phyloP scores from a whole-genome alignment of 441 rosid species.

The Isatis lusitanica region DNA sequence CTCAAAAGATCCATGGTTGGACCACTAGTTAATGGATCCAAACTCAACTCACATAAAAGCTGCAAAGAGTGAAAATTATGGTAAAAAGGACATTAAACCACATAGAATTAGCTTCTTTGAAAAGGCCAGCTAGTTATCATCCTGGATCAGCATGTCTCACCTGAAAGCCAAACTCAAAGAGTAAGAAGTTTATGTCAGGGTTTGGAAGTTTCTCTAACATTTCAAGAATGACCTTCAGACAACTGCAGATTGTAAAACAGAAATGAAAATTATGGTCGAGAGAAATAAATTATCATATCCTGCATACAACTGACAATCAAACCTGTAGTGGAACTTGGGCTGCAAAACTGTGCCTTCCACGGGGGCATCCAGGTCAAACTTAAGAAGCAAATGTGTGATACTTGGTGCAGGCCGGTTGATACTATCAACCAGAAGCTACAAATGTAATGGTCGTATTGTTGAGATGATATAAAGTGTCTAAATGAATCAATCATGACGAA shows the following conservation, averaged over 20 bases:
- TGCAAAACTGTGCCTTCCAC: slow-evolving; percentile 84
- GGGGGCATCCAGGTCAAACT: slow-evolving; percentile 79
- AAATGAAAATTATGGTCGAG: slow-evolving; percentile 18
- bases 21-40: slow-evolving; percentile 83
- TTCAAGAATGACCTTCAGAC: slow-evolving; percentile 94
- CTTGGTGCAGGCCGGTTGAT: slow-evolving; percentile 91
- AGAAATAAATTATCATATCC: slow-evolving; percentile 1
- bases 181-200: slow-evolving; percentile 77
- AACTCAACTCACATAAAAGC: slow-evolving; percentile 84
- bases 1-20: slow-evolving; percentile 91
- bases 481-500: slow-evolving; percentile 9
- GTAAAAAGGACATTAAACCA: slow-evolving; percentile 11
- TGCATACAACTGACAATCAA: slow-evolving; percentile 18
- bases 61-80: slow-evolving; percentile 41
- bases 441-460: slow-evolving; percentile 14
- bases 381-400: slow-evolving; percentile 86
- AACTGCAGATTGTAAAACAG: slow-evolving; percentile 51
- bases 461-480: slow-evolving; percentile 15
- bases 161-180: slow-evolving; percentile 96
- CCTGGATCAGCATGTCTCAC: slow-evolving; percentile 43
- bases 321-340: slow-evolving; percentile 98
- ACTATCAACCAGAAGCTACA: slow-evolving; percentile 87
- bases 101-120: background rate
- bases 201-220: slow-evolving; percentile 74
- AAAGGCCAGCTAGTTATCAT: slow-evolving; percentile 2